Base-by-base conservation (phyloP, 352 stramenopile genomes). In the Phytophthora pseudosyringae region DNA sequence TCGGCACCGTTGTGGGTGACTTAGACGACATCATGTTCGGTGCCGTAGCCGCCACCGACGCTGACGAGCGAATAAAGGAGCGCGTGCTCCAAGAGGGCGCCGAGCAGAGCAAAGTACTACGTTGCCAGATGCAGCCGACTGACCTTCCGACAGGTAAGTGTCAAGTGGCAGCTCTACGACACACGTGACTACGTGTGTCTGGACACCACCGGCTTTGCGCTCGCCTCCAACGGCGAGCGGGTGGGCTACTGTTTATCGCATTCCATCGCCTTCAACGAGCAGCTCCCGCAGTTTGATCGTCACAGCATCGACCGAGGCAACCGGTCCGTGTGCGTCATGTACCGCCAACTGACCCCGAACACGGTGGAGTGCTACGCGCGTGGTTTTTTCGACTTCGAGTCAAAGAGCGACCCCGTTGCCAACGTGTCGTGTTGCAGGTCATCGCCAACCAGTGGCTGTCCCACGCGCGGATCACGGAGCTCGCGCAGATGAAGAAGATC, bases 401-500 rank as follows among this genome's bases (percentile, higher is more conserved):
- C 67, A 21, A 58, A 48, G 13, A 56, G 50, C 53, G 63, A 73
- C 16, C 64, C 51, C 2, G 36, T 73, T 0, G 43, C 48, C 29
- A 62, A 59, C 41, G 43, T 38, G 53, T 88, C n/a, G 69, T 78
- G 25, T 13, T 76, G 28, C 56, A 68, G 8, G 58, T 84, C 26
- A 60, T 74, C 11, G 61, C 73, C 45, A 59, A 66, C 47, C 60
- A 69, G 47, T 64, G 71, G 50, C 29, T 80, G 13, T 73, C 74
- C 10, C 66, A 73, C 12, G 66, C 69, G 39, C 65, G 80, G 56
- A 70, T 76, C 44, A 76, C 71, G 16, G 49, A 76, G 36, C 71
- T 78, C 3, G 67, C 73, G 12, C 61, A 81, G 13, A 87, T 79
- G 67, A 89, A 87, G 67, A 89, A 89, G 35, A 64, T 86, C 21